Evolutionary conservation across 352 stramenopile genomes (phyloP), one percentile per base, ranked within the genome.

Genomic region (Globisporangium irregulare): DNA sequence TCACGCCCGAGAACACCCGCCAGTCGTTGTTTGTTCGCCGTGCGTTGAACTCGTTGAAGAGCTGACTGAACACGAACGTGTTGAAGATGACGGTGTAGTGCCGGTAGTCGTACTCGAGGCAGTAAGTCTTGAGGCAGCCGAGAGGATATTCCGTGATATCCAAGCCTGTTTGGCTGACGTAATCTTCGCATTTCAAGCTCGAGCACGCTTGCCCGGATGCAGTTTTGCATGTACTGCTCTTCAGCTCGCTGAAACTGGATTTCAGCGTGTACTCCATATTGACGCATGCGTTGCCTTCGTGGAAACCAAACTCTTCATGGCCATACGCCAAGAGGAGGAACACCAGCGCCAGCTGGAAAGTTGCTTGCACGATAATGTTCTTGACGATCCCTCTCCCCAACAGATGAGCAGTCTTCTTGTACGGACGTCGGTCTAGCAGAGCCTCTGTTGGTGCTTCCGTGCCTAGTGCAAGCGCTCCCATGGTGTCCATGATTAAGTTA

Each of bases 61-160:
- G 76, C 79, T 99, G 95, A 32, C 87, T 90, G 68, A 99, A 98
- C 7, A 99, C 97, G 74, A 99, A 99, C 24, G 95, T 93, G 77
- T 99, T 99, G 87, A 99, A 99, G 72, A 99, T 88, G 58, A 99
- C 80, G 4, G 97, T 99, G 77, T 97, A 98, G 80, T 99, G 97
- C 41, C 90, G 76, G 56, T 93, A 94, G 74, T 97, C 78, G 85
- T 96, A 84, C 54, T 69, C 18, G 22, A 61, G 10, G 59, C 87
- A 94, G 34, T 67, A 75, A 14, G 61, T 20, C 24, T 88, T 71
- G 32, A 94, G 60, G 57, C 84, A 94, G 8, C 66, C 68, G 1
- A 75, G 41, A 5, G 86, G 86, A 41, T 84, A 90, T 50, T 91
- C 75, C 0, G 51, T 66, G 7, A 80, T 70, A 15, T 70, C 69